phyloP scores from a whole-genome alignment of 179 eudicot species.

The Silene vulgaris region DNA sequence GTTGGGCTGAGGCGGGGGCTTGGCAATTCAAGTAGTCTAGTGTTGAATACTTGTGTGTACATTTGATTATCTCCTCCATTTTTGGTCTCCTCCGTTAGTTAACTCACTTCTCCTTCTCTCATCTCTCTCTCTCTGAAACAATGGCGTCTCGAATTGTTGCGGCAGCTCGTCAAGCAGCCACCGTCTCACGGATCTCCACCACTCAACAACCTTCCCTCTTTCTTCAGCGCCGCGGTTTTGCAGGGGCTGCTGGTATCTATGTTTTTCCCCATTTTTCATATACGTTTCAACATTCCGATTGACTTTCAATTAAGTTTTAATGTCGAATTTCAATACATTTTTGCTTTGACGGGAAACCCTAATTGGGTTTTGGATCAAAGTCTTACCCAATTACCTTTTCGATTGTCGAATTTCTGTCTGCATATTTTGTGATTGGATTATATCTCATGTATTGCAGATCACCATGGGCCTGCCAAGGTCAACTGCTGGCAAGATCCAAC shows the following conservation, averaged over 20 bases:
- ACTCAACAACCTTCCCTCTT: slow-evolving; percentile 34
- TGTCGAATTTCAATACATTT: background rate
- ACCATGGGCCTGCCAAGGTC: slow-evolving; percentile 53
- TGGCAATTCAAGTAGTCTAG: no score
- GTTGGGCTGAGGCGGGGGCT: no score
- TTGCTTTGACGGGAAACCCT: background rate
- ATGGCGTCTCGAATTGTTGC: slow-evolving; percentile 61
- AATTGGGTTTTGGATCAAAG: background rate
- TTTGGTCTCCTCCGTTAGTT: no score
- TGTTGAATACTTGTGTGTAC: no score
- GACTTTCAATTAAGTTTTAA: no score
- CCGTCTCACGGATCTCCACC: slow-evolving; percentile 43
- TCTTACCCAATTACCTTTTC: background rate
- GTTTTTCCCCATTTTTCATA: background rate
- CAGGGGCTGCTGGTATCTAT: slow-evolving; percentile 58
- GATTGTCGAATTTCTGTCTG: no score
- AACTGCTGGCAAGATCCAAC: slow-evolving; percentile 58
- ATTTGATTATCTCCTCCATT: no score
- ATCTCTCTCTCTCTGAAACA: slow-evolving; percentile 12
- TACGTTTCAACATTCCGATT: no score
- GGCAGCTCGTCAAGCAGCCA: slow-evolving; percentile 60
- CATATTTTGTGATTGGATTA: background rate
- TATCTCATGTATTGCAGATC: slow-evolving; percentile 35
- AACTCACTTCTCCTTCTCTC: background rate
- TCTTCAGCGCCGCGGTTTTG: slow-evolving; percentile 64